A percentile compares a stretch with the other conserved stretches of the same genome.
Evolutionary conservation across 164 flowering plant genomes (phyloP).

Genomic region (Brasenia schreberi): DNA sequence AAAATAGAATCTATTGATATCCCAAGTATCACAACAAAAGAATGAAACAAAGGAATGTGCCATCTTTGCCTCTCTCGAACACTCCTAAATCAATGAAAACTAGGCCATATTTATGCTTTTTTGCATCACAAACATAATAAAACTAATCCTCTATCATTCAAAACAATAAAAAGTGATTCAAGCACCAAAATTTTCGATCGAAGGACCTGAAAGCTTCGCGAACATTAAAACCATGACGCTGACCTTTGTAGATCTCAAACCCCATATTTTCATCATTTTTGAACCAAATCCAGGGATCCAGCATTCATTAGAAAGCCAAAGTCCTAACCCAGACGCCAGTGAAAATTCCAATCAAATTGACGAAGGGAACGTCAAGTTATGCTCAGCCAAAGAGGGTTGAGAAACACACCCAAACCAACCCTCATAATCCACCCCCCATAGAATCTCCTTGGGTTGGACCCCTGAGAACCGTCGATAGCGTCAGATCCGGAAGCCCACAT

Average conservation of each 20-base stretch:
- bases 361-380: conserved; percentile 17
- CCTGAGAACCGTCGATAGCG: conserved; percentile 17
- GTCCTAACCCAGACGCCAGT: conserved; percentile 18
- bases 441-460: conserved; percentile 2
- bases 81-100: neutral
- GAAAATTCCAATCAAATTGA: conserved; percentile 25
- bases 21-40: neutral
- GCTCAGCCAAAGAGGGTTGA: conserved; percentile 14
- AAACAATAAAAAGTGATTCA: neutral
- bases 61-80: neutral
- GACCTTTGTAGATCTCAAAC: conserved; percentile 19
- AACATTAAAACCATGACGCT: conserved; percentile 18
- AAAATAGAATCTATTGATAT: neutral
- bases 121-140: neutral
- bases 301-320: conserved; percentile 36
- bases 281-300: neutral
- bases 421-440: conserved; percentile 1
- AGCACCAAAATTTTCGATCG: conserved; percentile 4
- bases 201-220: conserved; percentile 12
- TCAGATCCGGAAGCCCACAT: conserved; percentile 19
- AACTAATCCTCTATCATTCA: neutral
- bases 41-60: neutral
- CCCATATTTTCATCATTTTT: conserved; percentile 11
- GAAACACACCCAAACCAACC: conserved; percentile 35
- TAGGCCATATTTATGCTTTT: neutral